Evolutionary conservation across 2,329 filamentous ascomycete genomes (phyloP), one percentile per base, ranked within the genome.

Genomic region (Neofusicoccum umdonicola): DNA sequence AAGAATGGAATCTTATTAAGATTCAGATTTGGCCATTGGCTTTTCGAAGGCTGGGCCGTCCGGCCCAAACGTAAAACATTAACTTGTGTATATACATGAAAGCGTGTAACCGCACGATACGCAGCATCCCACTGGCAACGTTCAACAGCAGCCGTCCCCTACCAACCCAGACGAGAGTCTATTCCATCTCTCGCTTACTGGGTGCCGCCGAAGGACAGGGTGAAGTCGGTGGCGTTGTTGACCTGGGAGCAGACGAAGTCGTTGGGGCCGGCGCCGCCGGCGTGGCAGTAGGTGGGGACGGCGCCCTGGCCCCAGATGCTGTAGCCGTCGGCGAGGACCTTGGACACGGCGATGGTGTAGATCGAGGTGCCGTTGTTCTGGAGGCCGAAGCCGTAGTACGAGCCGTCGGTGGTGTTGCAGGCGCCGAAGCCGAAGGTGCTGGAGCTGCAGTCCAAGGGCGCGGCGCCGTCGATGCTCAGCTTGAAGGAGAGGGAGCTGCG

Each of bases 201-300:
- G 19, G 37, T 42, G 35, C 35, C 27, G 22, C 54, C 54, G 12
- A 45, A 58, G 22, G 54, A 42, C 5, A 58, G 54, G 11, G 44
- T 58, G 39, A 58, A 58, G 39, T 22, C 42, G 11, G 57, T 37
- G 4, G 45, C 45, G 42, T 61, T 50, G 31, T 50, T 50, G 17
- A 61, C 57, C 47, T 62, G 60, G 17, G 60, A 52, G 60, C 60
- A 62, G 47, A 62, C 47, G 12, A 52, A 52, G 47, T 62, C 60
- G 37, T 62, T 52, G 34, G 31, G 45, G 1, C 60, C 60, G n/a
- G 44, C 37, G 22, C 60, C 60, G 22, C 60, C 60, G 35, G 60
- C 60, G 37, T 52, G 60, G 60, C 60, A 62, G 60, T 51, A 51
- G n/a, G 47, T 62, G 35, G 47, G 37, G 15, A 50, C 60, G 35